Evolutionary conservation across 2,329 filamentous ascomycete genomes (phyloP), one percentile per base, ranked within the genome.

Genomic region (Monilinia laxa): DNA sequence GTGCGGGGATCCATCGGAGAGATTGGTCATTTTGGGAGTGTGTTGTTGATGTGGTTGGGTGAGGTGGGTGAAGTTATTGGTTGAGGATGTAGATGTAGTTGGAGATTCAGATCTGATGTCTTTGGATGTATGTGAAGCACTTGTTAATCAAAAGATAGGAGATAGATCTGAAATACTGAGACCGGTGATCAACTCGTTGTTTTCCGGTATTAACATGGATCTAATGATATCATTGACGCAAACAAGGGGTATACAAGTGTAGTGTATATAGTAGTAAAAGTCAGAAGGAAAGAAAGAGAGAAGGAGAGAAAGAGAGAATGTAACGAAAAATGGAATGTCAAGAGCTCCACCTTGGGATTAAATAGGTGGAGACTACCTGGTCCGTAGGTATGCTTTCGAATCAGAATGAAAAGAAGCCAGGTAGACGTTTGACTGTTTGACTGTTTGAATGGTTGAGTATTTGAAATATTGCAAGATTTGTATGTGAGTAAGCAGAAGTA

Each of bases 1-100:
- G 52, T 74, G 73, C 31, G 72, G 72, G 18, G 68, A 67, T 2
- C 9, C 14, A 23, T 20, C 2, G 51, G 38, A 5, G 12, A 18
- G 38, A 10, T 20, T 16, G 11, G 38, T 42, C 49, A 63, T 53
- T n/a, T 40, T 63, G 18, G 4, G 5, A 23, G 18, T 18, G 16
- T 20, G n/a, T 12, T 4, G 14, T 20, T 20, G 11, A 35, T 35
- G 31, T 35, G n/a, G 14, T 12, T 25, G 31, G 25, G n/a, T 16
- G 35, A 12, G 45, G 42, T 62, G 28, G 12, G 31, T 35, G 31
- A 35, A 35, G 31, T 35, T 1, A 35, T 35, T 35, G 31, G 1
- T 35, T 10, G 5, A 56, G 16, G 14, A 38, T 35, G 18, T 20
- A 20, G 3, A 23, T 20, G 20, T 7, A 23, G 47, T 23, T 47